Percentiles rank a stretch among this genome's conserved stretches.
Evolutionary conservation across 2,329 filamentous ascomycete species (phyloP).

Genomic region (Ceratocystiopsis minuta): DNA sequence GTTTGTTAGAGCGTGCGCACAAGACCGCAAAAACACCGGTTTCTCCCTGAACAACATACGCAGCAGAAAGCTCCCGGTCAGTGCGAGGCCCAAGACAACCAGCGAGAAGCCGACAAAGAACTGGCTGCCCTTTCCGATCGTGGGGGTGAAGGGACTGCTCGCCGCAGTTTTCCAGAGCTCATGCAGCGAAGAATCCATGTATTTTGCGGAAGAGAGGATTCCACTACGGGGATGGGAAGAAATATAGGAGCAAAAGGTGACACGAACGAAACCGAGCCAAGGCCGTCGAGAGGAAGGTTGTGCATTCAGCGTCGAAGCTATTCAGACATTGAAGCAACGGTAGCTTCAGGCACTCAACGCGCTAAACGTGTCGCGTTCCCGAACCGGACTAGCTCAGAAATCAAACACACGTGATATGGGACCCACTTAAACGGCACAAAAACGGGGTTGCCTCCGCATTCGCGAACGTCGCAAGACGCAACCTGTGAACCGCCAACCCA

Average conservation of each 20-base stretch:
- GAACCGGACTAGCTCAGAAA: neutral
- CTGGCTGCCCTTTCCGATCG: conserved; percentile 65
- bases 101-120: conserved; percentile 66
- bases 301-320: too few species aligned
- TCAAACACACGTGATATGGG: too few species aligned
- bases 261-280: neutral
- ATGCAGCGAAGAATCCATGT: conserved; percentile 67
- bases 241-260: neutral
- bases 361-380: neutral
- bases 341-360: conserved; percentile 2
- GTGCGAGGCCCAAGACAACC: conserved; percentile 50
- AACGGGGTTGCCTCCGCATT: too few species aligned
- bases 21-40: neutral
- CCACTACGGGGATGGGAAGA: too few species aligned
- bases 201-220: conserved; percentile 12
- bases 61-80: conserved; percentile 67
- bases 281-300: conserved; percentile 1
- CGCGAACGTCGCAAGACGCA: too few species aligned
- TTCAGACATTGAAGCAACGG: conserved; percentile 1
- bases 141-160: conserved; percentile 66
- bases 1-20: neutral
- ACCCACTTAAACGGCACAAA: too few species aligned
- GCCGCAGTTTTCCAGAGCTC: conserved; percentile 89
- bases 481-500: too few species aligned
- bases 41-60: conserved; percentile 36